Conservation (phyloP, 306 rosid genomes). For the Cucumis hystrix region DNA sequence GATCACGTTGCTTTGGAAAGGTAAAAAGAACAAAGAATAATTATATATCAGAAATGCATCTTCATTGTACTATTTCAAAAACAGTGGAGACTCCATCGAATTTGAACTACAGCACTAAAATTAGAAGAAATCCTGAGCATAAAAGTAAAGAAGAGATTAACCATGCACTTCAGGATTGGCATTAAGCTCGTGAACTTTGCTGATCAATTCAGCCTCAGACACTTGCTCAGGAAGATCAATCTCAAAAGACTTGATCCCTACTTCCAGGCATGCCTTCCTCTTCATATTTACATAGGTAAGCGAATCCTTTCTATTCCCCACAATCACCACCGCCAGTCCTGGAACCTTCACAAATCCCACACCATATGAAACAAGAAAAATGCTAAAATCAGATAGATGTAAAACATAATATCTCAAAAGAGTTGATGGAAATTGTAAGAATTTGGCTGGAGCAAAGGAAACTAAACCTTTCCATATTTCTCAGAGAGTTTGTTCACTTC, state of each 20-base stretch:
- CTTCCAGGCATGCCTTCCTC: slow-evolving; percentile 82
- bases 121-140: background rate
- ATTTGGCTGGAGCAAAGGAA: background rate
- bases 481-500: slow-evolving; percentile 48
- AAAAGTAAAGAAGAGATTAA: slow-evolving; percentile 14
- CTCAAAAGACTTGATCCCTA: slow-evolving; percentile 70
- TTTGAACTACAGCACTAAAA: background rate
- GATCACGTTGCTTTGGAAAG: background rate
- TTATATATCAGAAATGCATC: background rate
- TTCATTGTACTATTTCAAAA: background rate
- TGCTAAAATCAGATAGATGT: background rate
- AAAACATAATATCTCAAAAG: background rate
- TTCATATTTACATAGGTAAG: slow-evolving; percentile 73
- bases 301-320: slow-evolving; percentile 78
- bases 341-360: slow-evolving; percentile 43
- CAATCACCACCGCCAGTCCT: slow-evolving; percentile 85
- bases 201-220: slow-evolving; percentile 45
- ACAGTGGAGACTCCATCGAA: background rate
- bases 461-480: slow-evolving; percentile 59
- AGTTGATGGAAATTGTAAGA: background rate
- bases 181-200: slow-evolving; percentile 53
- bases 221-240: slow-evolving; percentile 66
- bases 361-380: background rate
- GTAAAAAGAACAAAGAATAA: background rate
- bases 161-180: slow-evolving; percentile 66